Base-by-base conservation (phyloP, 140 eudicot species). In the Stevia rebaudiana region DNA sequence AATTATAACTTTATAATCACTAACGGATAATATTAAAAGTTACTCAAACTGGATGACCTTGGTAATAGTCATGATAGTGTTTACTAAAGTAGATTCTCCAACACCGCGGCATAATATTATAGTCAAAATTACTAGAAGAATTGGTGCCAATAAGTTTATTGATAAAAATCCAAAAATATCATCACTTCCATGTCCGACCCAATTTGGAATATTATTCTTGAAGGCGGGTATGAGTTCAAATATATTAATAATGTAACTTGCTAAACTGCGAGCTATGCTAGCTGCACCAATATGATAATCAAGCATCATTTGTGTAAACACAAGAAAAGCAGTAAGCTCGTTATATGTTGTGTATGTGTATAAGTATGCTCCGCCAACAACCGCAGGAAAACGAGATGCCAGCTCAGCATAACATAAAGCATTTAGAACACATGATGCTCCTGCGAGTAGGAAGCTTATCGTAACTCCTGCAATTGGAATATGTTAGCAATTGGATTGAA, bases 251-350 rank as follows among this genome's bases (percentile, higher is more conserved):
- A 82, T 47, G 53, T 94, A 94, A 70, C 97, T 73, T 0, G 99
- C 92, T 80, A 94, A 88, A 71, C 99, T 94, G 21, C 99, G 83
- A 15, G 99, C 97, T 78, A 94, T 88, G 65, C 99, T 94, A 72
- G 99, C 99, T 51, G 99, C 99, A 64, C 99, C 99, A 47, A 94
- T 94, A 78, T 94, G 99, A 76, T 94, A 94, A 65, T 94, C 99
- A 57, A 94, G 94, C 99, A 94, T 94, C 87, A 94, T 74, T 63
- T 94, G 99, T 35, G 90, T 61, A 82, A 94, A 94, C 69, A 94
- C 99, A 64, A 94, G 87, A 78, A 94, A 94, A 39, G 99, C 99
- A 44, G 94, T 94, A 43, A 94, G 97, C 94, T 94, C 99, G 12
- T 94, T 94, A 80, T 88, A 94, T 59, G 99, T 94, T 19, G 99